These are phyloP conservation scores for Claviceps sp. DNA, from an alignment of 2,329 filamentous ascomycete species.

Conservation along the genomic window DNA sequence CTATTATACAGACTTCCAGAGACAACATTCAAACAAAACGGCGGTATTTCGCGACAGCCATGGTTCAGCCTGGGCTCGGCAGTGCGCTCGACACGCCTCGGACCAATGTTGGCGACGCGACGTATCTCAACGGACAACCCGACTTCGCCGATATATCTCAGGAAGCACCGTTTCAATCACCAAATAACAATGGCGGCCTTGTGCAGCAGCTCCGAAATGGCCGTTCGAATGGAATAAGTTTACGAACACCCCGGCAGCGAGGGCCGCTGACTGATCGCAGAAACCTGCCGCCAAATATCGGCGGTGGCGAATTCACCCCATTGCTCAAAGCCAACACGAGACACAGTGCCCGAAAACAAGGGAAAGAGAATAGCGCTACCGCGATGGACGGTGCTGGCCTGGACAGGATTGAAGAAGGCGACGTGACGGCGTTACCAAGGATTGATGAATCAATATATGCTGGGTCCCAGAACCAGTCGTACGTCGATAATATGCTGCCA, in stretches of 20 bases:
- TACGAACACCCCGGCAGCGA: slow-evolving; percentile 61
- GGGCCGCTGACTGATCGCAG: slow-evolving; percentile 57
- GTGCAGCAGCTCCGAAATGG: slow-evolving; percentile 62
- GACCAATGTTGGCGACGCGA: slow-evolving; percentile 73
- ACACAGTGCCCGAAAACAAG: slow-evolving; percentile 54
- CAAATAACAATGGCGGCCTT: slow-evolving; percentile 54
- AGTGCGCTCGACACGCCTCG: slow-evolving; percentile 69
- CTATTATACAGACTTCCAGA: too few species aligned
- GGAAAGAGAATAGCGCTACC: slow-evolving; percentile 47
- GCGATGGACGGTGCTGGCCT: slow-evolving; percentile 56
- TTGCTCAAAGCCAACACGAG: slow-evolving; percentile 69
- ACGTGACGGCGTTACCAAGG: slow-evolving; percentile 60
- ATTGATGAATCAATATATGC: slow-evolving; percentile 62
- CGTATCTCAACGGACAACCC: slow-evolving; percentile 55
- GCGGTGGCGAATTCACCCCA: slow-evolving; percentile 79
- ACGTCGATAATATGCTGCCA: slow-evolving; percentile 58
- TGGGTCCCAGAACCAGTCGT: slow-evolving; percentile 50
- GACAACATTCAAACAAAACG: neutral
- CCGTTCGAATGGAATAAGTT: slow-evolving; percentile 38
- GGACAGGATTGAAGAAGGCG: slow-evolving; percentile 52
- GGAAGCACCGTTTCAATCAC: slow-evolving; percentile 76
- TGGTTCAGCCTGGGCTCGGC: slow-evolving; percentile 51
- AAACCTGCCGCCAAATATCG: slow-evolving; percentile 53
- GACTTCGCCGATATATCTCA: slow-evolving; percentile 70
- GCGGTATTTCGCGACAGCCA: slow-evolving; percentile 19